Percentiles rank a stretch among this genome's conserved stretches.
These are phyloP conservation scores for Elongisporangium senticosum DNA, from an alignment of 352 stramenopile genomes.

Conservation along the genomic window DNA sequence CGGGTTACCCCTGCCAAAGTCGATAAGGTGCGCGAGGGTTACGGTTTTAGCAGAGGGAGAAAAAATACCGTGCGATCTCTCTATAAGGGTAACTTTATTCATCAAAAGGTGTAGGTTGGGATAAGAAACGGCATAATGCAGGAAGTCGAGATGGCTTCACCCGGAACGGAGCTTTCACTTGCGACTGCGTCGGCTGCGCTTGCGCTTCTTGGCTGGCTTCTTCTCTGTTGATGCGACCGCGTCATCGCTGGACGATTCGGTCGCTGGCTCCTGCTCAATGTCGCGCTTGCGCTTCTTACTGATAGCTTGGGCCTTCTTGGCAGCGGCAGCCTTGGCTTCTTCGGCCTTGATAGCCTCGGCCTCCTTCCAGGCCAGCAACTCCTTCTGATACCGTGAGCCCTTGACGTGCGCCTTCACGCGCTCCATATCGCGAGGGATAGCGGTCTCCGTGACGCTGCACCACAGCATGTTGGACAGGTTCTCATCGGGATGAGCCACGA, in stretches of 20 bases:
- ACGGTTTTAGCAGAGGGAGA: too few relatives aligned
- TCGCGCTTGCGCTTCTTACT: constrained; percentile 8
- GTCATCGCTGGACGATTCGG: too few relatives aligned
- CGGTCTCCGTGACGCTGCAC: constrained; percentile 60
- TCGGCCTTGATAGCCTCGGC: constrained; percentile 32
- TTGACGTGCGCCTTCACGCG: constrained; percentile 53
- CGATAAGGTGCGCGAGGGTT: too few relatives aligned
- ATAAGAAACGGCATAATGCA: too few relatives aligned
- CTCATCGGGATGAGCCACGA: constrained; percentile 51
- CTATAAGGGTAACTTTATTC: too few relatives aligned
- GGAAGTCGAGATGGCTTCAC: too few relatives aligned
- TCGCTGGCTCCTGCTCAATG: constrained; percentile 16
- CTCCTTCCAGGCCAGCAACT: constrained; percentile 45
- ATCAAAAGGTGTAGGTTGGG: too few relatives aligned
- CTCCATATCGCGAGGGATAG: constrained; percentile 36
- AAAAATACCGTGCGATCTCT: too few relatives aligned
- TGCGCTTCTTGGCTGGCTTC: constrained; percentile 23
- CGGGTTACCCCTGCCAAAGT: too few relatives aligned
- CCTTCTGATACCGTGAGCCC: constrained; percentile 45
- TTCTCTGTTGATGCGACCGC: constrained; percentile 4
- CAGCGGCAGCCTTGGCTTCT: not conserved
- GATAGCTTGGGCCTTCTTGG: too few relatives aligned
- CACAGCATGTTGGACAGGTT: constrained; percentile 46
- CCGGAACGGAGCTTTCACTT: too few relatives aligned
- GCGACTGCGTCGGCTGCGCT: not conserved